Base-by-base conservation (phyloP, 2,329 filamentous ascomycete species). In the Aspergillus unguis region DNA sequence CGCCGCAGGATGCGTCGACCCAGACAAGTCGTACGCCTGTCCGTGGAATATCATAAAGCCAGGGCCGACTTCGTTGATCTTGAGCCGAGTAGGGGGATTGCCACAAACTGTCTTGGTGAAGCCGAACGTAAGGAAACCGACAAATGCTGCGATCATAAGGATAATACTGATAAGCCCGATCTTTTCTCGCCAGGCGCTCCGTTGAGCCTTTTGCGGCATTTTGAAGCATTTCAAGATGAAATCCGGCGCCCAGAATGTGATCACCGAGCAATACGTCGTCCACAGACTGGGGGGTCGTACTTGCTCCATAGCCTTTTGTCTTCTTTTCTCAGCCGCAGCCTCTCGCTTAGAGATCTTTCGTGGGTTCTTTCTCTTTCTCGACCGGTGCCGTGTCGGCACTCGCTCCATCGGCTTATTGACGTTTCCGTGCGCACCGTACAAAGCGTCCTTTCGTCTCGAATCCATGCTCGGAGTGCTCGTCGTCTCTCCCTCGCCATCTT, bases 21-120 rank as follows among this genome's bases (percentile, higher is more conserved):
- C 71, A 4, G 85, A 83, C 52, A 99, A 76, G 67, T 96, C 87
- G 67, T 96, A 96, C 3, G 94, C 94, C 54, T 85, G 81, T 50
- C 94, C 94, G 64, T 99, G 92, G 69, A 96, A 94, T 60, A 99
- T 97, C 89, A 99, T 92, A 75, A 90, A 96, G 9, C 90, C 90
- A 5, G 66, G 70, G 48, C 81, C 82, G 51, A 99, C 90, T 56
- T 95, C 78, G 71, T 97, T 97, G 68, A 90, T 81, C 57, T 85
- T 86, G 50, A 97, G 76, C 54, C 92, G 85, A 40, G 84, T 75
- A 27, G 85, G 83, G 6, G 90, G 86, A 2, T 75, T 72, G 11
- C 87, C 85, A 70, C 94, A 99, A 17, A 99, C 94, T 4, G 85
- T 85, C 55, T 88, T 82, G 3, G 90, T 97, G 73, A 99, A 99